phyloP scores from a whole-genome alignment of 148 eudicot genomes.

The Cornus florida region DNA sequence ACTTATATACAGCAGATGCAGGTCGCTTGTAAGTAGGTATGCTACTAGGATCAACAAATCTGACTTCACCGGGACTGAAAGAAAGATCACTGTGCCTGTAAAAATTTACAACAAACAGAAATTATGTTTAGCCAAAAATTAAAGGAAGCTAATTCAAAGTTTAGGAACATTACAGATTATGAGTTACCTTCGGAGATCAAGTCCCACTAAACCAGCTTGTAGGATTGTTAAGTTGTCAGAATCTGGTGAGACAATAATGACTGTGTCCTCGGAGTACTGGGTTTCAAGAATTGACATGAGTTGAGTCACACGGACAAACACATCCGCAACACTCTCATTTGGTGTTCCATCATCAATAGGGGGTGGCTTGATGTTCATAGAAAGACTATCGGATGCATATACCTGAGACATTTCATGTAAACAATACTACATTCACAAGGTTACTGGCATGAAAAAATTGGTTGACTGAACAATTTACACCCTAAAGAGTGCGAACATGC shows the following conservation, averaged over 20 bases:
- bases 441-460: neutral
- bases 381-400: slow-evolving; percentile 72
- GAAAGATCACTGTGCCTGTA: slow-evolving; percentile 84
- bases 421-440: neutral
- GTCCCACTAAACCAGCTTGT: slow-evolving; percentile 92
- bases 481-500: too few relatives aligned
- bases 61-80: slow-evolving; percentile 82
- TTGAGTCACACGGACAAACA: slow-evolving; percentile 96
- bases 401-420: slow-evolving; percentile 35
- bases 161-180: too few relatives aligned
- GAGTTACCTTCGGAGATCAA: slow-evolving; percentile 78
- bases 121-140: neutral
- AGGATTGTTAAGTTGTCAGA: slow-evolving; percentile 84
- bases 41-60: slow-evolving; percentile 72
- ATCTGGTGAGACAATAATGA: slow-evolving; percentile 91
- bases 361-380: slow-evolving; percentile 83
- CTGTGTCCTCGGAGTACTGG: slow-evolving; percentile 88
- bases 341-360: slow-evolving; percentile 93
- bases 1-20: slow-evolving; percentile 71
- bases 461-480: neutral
- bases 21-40: slow-evolving; percentile 84
- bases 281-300: slow-evolving; percentile 98
- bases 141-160: too few relatives aligned
- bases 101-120: neutral
- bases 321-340: slow-evolving; percentile 93